Conservation (phyloP, 306 rosid genomes). For the Calophaca sinica region DNA sequence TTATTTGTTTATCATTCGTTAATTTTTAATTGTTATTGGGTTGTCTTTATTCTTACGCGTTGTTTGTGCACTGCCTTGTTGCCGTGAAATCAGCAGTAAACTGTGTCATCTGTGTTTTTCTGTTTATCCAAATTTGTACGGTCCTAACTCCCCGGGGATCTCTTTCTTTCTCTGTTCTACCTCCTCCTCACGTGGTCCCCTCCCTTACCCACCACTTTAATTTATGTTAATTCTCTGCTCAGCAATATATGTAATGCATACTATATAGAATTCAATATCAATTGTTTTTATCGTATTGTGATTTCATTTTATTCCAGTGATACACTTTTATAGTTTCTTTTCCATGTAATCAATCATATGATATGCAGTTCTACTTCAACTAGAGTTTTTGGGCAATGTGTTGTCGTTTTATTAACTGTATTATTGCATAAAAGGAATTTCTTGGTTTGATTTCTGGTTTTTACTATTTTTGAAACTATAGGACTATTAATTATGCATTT, state of each 20-base stretch:
- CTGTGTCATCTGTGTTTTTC: conserved; percentile 49
- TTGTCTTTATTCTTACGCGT: conserved; percentile 51
- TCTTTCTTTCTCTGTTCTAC: neutral
- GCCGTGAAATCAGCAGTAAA: conserved; percentile 66
- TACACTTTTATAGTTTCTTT: conserved; percentile 24
- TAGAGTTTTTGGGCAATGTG: conserved; percentile 12
- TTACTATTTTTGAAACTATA: too few species aligned
- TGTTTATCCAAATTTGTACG: conserved; percentile 53
- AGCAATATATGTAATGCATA: too few species aligned
- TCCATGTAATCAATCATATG: conserved; percentile 25
- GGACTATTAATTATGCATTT: too few species aligned
- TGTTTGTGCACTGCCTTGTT: conserved; percentile 36
- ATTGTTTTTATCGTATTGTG: conserved; percentile 15
- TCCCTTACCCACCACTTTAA: neutral
- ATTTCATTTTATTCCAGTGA: conserved; percentile 10
- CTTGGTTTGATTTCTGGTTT: neutral
- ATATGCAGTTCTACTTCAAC: neutral
- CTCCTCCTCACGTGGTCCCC: conserved; percentile 43
- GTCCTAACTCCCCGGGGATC: conserved; percentile 36
- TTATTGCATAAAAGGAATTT: neutral
- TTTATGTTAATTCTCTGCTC: neutral
- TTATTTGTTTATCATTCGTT: neutral
- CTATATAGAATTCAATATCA: too few species aligned
- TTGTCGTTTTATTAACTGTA: neutral
- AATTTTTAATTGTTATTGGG: neutral